These are phyloP conservation scores for Tricholoma terreum DNA, from an alignment of 768 basidiomycete species.

Conservation along the genomic window DNA sequence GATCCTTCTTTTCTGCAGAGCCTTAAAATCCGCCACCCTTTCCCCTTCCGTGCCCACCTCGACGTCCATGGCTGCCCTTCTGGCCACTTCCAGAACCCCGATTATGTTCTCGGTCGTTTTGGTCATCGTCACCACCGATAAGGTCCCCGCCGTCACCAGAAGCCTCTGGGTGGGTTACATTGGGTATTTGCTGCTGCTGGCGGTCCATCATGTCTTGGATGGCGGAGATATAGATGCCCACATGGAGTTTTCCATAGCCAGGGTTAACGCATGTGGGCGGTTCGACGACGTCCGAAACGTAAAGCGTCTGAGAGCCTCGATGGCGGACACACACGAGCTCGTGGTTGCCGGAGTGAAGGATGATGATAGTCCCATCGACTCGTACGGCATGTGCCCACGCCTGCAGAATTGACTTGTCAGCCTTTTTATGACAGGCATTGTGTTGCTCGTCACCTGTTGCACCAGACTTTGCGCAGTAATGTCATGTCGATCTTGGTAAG, in stretches of 20 bases:
- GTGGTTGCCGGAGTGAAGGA: slow-evolving; percentile 3
- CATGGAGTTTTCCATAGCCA: slow-evolving; percentile 20
- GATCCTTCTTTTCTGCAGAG: slow-evolving; percentile 10
- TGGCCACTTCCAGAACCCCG: neutral
- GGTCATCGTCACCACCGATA: slow-evolving; percentile 3
- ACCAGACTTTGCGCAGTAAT: slow-evolving; percentile 13
- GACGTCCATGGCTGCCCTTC: neutral
- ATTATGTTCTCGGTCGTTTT: slow-evolving; percentile 1
- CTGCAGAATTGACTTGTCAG: slow-evolving; percentile 8
- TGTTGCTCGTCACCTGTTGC: slow-evolving; percentile 16
- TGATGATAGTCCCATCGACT: slow-evolving; percentile 1
- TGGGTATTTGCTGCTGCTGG: slow-evolving; percentile 6
- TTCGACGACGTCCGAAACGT: slow-evolving; percentile 2
- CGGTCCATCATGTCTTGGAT: slow-evolving; percentile 19
- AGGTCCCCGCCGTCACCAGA: neutral
- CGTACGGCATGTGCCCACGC: slow-evolving; percentile 1
- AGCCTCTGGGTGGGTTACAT: neutral
- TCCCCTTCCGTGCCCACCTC: slow-evolving; percentile 6
- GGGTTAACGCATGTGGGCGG: slow-evolving; percentile 10
- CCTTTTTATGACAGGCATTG: slow-evolving; percentile 2
- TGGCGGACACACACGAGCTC: slow-evolving; percentile 7
- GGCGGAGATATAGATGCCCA: slow-evolving; percentile 17
- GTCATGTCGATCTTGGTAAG: slow-evolving; percentile 5
- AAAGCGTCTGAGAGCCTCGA: slow-evolving; percentile 7
- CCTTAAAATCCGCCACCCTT: slow-evolving; percentile 6